Evolutionary conservation across 345 rosid genomes (phyloP).

Genomic region (Populus davidiana): DNA sequence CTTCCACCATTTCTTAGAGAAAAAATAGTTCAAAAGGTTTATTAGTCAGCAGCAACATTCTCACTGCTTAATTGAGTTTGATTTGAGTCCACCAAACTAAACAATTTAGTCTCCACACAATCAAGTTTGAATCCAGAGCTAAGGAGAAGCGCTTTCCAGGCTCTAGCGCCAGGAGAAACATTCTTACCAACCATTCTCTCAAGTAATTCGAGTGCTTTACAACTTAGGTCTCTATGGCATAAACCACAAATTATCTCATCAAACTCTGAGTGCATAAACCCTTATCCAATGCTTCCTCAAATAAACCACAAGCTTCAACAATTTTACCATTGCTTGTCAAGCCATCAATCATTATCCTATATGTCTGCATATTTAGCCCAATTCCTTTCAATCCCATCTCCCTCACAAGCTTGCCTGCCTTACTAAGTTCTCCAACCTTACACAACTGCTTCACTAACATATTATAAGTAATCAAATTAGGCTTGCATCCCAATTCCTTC

Average conservation of each 20-base stretch:
- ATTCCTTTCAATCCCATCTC: constrained; percentile 20
- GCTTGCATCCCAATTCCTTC: constrained; percentile 46
- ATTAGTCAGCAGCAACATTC: neutral
- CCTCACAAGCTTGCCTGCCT: constrained; percentile 16
- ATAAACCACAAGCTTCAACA: constrained; percentile 42
- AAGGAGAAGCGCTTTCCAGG: constrained; percentile 36
- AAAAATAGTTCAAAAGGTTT: neutral
- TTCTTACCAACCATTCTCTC: constrained; percentile 31
- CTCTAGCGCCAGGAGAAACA: constrained; percentile 32
- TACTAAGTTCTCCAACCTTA: constrained; percentile 39
- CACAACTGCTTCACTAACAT: constrained; percentile 38
- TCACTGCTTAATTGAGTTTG: neutral
- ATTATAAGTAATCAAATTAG: constrained; percentile 24
- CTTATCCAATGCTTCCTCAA: constrained; percentile 51
- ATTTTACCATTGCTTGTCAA: constrained; percentile 40
- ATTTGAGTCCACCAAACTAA: neutral
- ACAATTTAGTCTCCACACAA: neutral
- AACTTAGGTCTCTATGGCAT: constrained; percentile 43
- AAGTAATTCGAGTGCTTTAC: constrained; percentile 44
- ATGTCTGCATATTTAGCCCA: constrained; percentile 34
- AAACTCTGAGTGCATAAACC: constrained; percentile 21
- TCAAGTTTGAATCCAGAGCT: constrained; percentile 20
- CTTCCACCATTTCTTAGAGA: neutral
- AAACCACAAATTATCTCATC: constrained; percentile 47
- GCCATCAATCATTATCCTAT: constrained; percentile 45